Percentiles rank a stretch among this genome's conserved stretches.
These are phyloP conservation scores for Brassica incana DNA, from an alignment of 345 rosid genomes.

Conservation along the genomic window DNA sequence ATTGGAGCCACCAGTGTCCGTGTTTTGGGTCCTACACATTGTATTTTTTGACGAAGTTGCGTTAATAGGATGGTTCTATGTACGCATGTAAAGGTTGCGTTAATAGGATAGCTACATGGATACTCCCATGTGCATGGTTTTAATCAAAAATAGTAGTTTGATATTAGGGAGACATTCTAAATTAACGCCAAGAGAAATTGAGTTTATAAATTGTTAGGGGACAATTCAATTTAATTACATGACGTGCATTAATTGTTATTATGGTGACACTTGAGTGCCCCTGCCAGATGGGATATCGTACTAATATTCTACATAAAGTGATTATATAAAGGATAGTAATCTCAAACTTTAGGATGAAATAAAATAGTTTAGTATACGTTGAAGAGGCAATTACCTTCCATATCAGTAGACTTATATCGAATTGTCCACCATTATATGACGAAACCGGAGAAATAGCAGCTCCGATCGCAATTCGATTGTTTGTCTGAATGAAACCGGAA, in stretches of 20 bases:
- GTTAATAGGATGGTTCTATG: not conserved
- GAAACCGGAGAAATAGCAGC: constrained; percentile 98
- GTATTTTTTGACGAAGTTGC: not conserved
- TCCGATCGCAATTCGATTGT: constrained; percentile 79
- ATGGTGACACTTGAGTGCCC: constrained; percentile 11
- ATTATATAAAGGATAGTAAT: not conserved
- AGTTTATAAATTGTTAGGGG: not conserved
- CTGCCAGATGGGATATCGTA: not conserved
- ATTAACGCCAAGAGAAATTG: not conserved
- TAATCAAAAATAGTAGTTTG: not conserved
- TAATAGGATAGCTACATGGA: not conserved
- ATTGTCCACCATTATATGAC: constrained; percentile 78
- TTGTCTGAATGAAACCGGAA: constrained; percentile 95
- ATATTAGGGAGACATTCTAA: not conserved
- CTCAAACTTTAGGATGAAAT: not conserved
- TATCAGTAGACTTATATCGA: constrained; percentile 83
- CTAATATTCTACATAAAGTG: not conserved
- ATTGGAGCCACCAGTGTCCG: constrained; percentile 99
- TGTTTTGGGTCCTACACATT: constrained; percentile 87
- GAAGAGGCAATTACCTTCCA: constrained; percentile 76
- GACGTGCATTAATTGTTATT: constrained; percentile 20
- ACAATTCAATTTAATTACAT: constrained; percentile 8
- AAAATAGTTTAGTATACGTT: not conserved
- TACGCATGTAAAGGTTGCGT: not conserved
- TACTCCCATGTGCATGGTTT: constrained; percentile 32